Conservation (phyloP, 306 rosid genomes). For the Sicyos edulis region DNA sequence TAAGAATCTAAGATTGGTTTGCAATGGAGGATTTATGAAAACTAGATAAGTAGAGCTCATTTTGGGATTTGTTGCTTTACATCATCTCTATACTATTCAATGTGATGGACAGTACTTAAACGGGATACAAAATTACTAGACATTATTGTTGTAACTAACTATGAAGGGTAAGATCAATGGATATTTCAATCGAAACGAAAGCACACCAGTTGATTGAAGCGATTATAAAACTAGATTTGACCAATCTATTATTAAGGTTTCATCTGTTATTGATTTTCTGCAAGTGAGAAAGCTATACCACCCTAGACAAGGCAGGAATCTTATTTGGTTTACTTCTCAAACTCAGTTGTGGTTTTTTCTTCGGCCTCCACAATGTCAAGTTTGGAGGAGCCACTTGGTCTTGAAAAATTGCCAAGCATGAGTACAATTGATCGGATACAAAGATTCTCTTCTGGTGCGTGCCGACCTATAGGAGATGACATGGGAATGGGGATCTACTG, state of each 20-base stretch:
- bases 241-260: constrained; percentile 5
- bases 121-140: not conserved
- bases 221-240: not conserved
- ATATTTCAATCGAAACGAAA: not conserved
- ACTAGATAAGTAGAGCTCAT: not conserved
- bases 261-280: not conserved
- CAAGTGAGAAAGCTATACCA: constrained; percentile 1
- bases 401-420: constrained; percentile 87
- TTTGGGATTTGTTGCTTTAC: not conserved
- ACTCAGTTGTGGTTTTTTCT: constrained; percentile 39
- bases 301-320: not conserved
- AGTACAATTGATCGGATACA: constrained; percentile 65
- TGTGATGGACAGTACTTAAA: not conserved
- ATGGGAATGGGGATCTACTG: constrained; percentile 65
- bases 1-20: not conserved
- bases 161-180: not conserved
- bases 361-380: constrained; percentile 62
- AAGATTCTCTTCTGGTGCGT: constrained; percentile 63
- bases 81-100: not conserved
- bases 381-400: constrained; percentile 85
- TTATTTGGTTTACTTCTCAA: constrained; percentile 12
- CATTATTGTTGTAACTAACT: not conserved
- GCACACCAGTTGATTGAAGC: not conserved
- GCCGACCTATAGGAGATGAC: constrained; percentile 63
- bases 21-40: not conserved